Evolutionary conservation across 331 rosid species (phyloP), one percentile per base, ranked within the genome.

Genomic region (Arachis monticola): DNA sequence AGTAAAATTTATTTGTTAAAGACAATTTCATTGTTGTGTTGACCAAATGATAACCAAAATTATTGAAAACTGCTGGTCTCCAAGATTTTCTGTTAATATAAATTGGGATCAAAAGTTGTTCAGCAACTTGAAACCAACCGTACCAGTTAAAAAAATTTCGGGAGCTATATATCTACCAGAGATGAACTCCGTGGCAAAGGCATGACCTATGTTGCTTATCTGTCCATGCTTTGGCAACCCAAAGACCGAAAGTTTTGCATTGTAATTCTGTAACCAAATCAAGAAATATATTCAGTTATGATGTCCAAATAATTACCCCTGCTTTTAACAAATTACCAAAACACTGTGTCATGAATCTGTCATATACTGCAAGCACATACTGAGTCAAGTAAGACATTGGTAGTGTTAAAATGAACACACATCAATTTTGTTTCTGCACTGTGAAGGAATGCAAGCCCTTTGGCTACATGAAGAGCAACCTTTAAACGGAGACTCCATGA

Each of bases 141-240:
- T 87, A 95, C 99, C 99, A 6, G 97, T 85, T 38, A 95, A 78
- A 85, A 92, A 95, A n/a, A n/a, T n/a, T 62, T 95, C 99, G 6
- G 99, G 99, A 41, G 98, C 97, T 35, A 93, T 96, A 60, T 95
- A 95, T 72, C 99, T 58, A 85, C 87, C 83, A n/a, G n/a, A n/a
- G n/a, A n/a, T n/a, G n/a, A n/a, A n/a, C 97, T 85, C 64, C 92
- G 88, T 10, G 97, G 88, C 81, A 92, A n/a, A n/a, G n/a, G n/a
- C 93, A 5, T 95, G 97, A 72, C 88, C 87, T 83, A 80, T 88
- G 81, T 89, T 88, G 42, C 97, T 96, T 0, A 92, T 84, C 52
- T 97, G 97, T 74, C 97, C 97, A 57, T 89, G n/a, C 99, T 83
- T 90, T 95, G 38, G 99, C 93, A 95, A 85, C 78, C 97, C 97